These are phyloP conservation scores for Nicotiana sylvestris DNA, from an alignment of 257 asterid species.

Conservation along the genomic window DNA sequence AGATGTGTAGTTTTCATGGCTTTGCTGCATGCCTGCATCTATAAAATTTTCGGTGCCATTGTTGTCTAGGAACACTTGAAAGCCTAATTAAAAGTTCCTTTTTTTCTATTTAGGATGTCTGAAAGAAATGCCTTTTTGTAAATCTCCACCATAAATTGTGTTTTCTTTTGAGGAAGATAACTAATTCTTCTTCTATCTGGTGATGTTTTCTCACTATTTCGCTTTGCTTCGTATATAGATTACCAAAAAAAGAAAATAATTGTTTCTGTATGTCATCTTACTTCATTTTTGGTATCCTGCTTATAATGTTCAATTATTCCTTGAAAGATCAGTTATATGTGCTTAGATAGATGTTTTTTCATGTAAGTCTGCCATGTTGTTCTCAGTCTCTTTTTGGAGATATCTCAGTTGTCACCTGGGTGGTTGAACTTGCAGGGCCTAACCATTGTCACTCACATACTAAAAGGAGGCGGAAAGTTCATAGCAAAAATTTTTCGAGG, in stretches of 20 bases:
- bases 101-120: too few species aligned
- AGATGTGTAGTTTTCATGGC: background rate
- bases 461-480: slow-evolving; percentile 81
- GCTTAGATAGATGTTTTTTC: background rate
- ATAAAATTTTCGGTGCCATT: background rate
- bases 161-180: background rate
- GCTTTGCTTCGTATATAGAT: background rate
- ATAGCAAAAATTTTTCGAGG: slow-evolving; percentile 97
- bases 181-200: background rate
- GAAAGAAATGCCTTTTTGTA: background rate
- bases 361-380: background rate
- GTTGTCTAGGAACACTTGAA: background rate
- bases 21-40: background rate
- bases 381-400: slow-evolving; percentile 7
- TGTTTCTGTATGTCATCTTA: background rate
- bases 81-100: background rate
- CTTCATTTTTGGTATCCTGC: background rate
- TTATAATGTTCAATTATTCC: background rate
- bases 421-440: slow-evolving; percentile 65
- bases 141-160: background rate
- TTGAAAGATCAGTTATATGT: background rate
- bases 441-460: slow-evolving; percentile 92
- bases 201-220: background rate
- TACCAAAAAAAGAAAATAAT: background rate
- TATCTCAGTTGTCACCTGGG: slow-evolving; percentile 13